Conservation (phyloP, 345 rosid genomes). For the Acer yangbiense region DNA sequence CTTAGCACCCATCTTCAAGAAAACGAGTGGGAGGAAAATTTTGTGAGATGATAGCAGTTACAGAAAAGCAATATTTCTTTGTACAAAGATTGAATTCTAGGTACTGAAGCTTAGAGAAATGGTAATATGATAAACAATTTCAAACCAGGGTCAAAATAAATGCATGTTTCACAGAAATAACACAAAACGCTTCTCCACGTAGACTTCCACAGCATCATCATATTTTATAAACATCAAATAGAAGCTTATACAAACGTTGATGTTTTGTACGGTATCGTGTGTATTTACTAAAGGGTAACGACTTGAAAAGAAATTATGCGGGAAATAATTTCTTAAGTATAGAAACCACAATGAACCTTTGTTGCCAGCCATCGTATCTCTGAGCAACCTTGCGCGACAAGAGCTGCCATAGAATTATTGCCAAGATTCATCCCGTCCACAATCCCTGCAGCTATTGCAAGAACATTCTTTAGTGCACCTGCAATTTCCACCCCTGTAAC, state of each 20-base stretch:
- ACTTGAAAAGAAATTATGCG: background rate
- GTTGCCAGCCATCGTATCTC: slow-evolving; percentile 96
- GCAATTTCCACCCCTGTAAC: slow-evolving; percentile 97
- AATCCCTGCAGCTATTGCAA: slow-evolving; percentile 95
- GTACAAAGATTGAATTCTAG: background rate
- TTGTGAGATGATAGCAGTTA: background rate
- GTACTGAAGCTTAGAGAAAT: background rate
- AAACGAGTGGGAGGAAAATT: slow-evolving; percentile 3
- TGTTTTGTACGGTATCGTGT: background rate
- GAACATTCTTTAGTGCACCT: slow-evolving; percentile 92
- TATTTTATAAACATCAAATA: background rate
- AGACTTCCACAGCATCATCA: slow-evolving; percentile 1
- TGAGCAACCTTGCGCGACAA: slow-evolving; percentile 92
- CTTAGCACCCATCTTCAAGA: slow-evolving; percentile 89
- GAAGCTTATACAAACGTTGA: background rate
- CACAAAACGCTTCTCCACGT: background rate
- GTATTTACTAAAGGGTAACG: background rate
- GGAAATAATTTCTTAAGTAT: background rate
- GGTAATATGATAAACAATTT: background rate
- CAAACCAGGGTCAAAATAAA: background rate
- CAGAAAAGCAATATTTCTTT: background rate
- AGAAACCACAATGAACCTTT: slow-evolving; percentile 48
- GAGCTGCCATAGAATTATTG: slow-evolving; percentile 97
- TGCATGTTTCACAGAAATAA: background rate
- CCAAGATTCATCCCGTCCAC: slow-evolving; percentile 95